Base-by-base conservation (phyloP, 257 asterid species). In the Fraxinus cuspidata region DNA sequence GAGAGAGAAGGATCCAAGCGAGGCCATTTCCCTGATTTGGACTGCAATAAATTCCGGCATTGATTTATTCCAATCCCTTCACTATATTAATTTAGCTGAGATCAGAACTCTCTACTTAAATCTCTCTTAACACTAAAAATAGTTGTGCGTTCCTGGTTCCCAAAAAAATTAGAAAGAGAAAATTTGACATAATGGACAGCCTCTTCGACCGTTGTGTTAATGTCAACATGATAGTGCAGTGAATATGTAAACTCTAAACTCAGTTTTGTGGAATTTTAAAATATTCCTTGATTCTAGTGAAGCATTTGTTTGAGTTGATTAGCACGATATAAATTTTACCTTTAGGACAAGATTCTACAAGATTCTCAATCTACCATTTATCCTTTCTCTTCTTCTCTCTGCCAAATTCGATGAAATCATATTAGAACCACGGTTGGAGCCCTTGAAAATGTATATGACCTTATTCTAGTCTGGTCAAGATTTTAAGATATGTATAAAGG, bases 161-260 rank as follows among this genome's bases (percentile, higher is more conserved):
- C 32, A 29, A 29, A 29, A 29, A 29, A 29, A 29, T 29, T 29
- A 29, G 32, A 29, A 29, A 29, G 32, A 29, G 32, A 78, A 72
- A 90, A 92, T 79, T 90, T 94, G 3, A 94, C 98, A 67, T 94
- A 94, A 28, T 90, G 87, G 60, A 90, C 98, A 1, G 98, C 98
- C 88, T 92, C 97, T 86, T 94, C 97, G 2, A 94, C 93, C 98
- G 92, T 94, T 74, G 98, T 92, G 88, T 97, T 94, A 73, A 94
- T 94, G 84, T 92, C 97, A 81, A 92, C 96, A 90, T 88, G 80
- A 40, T 73, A 37, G 0, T 5, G 2, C 28, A 53, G 27, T 2
- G n/a, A 49, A 56, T 80, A 60, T 15, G 60, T 42, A 31, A 47
- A 19, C 28, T 10, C 23, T 29, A 29, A 29, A 29, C 32, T 29